A percentile compares a stretch with the other conserved stretches of the same genome.
Conservation (phyloP, 2,329 filamentous ascomycete species). For the Alternaria arborescens region DNA sequence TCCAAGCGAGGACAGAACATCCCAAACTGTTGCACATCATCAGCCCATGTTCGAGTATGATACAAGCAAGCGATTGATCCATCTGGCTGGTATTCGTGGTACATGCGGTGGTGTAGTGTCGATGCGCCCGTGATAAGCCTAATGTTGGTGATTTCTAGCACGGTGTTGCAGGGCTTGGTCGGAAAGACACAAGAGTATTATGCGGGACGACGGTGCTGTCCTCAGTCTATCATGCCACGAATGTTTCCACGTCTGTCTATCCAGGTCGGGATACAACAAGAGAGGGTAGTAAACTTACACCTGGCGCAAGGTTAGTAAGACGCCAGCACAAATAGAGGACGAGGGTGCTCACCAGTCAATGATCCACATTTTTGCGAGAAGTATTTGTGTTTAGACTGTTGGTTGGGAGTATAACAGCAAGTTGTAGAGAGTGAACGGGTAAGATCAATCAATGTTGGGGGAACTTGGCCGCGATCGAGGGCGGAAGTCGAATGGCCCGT, state of each 20-base stretch:
- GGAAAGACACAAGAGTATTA: not conserved
- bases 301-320: constrained; percentile 30
- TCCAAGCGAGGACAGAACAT: constrained; percentile 85
- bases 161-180: not conserved
- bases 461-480: constrained; percentile 12
- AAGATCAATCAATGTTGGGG: constrained; percentile 13
- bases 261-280: constrained; percentile 6
- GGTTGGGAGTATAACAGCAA: not conserved
- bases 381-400: constrained; percentile 5
- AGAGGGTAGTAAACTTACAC: constrained; percentile 38
- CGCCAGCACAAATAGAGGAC: not conserved
- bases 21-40: constrained; percentile 70
- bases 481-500: constrained; percentile 9
- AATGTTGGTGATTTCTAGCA: not conserved
- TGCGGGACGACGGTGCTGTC: not conserved
- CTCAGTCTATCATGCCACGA: not conserved
- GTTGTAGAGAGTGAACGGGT: constrained; percentile 5
- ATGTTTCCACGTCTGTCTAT: not conserved
- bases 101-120: not conserved
- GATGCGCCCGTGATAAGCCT: constrained; percentile 7
- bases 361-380: constrained; percentile 75
- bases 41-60: constrained; percentile 5
- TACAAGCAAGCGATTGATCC: not conserved
- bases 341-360: constrained; percentile 74
- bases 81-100: not conserved